A percentile compares a stretch with the other conserved stretches of the same genome.
These are phyloP conservation scores for Blastocystis hominis DNA, from an alignment of 352 stramenopile genomes.

Conservation along the genomic window DNA sequence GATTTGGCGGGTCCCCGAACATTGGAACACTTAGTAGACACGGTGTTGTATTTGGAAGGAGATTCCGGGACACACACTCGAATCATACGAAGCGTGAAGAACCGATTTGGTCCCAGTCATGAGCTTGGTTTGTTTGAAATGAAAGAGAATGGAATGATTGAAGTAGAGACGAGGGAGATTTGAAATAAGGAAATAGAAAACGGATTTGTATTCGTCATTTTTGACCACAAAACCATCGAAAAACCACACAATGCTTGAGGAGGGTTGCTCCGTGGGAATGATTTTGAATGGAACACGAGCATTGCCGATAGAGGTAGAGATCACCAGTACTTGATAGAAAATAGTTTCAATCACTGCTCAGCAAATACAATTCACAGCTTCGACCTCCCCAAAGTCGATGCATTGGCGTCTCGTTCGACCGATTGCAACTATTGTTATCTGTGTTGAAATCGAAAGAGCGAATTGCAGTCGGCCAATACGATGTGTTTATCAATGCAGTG, in stretches of 20 bases:
- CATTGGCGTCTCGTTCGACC: constrained; percentile 29
- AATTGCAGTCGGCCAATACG: not conserved
- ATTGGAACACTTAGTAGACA: constrained; percentile 52
- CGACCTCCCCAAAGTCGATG: constrained; percentile 2
- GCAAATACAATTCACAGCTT: constrained; percentile 30
- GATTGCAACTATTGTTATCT: constrained; percentile 11
- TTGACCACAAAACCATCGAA: not conserved
- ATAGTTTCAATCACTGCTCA: constrained; percentile 52
- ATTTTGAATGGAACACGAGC: constrained; percentile 18
- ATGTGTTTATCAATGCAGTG: constrained; percentile 36
- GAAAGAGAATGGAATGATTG: constrained; percentile 33
- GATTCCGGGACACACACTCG: not conserved
- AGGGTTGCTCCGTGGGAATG: constrained; percentile 47
- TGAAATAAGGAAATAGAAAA: constrained; percentile 21
- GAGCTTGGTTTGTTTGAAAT: constrained; percentile 55
- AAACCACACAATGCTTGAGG: not conserved
- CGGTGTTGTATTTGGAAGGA: constrained; percentile 55
- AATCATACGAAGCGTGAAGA: constrained; percentile 47
- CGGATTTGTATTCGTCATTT: constrained; percentile 31
- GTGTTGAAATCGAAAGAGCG: constrained; percentile 30
- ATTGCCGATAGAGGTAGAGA: constrained; percentile 27
- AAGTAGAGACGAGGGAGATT: constrained; percentile 6
- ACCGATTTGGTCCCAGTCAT: constrained; percentile 22
- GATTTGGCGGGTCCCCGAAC: constrained; percentile 51
- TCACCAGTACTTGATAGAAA: not conserved